Evolutionary conservation across 108 stramenopile species (phyloP).

Genomic region (Pelagomonas calceolata): DNA sequence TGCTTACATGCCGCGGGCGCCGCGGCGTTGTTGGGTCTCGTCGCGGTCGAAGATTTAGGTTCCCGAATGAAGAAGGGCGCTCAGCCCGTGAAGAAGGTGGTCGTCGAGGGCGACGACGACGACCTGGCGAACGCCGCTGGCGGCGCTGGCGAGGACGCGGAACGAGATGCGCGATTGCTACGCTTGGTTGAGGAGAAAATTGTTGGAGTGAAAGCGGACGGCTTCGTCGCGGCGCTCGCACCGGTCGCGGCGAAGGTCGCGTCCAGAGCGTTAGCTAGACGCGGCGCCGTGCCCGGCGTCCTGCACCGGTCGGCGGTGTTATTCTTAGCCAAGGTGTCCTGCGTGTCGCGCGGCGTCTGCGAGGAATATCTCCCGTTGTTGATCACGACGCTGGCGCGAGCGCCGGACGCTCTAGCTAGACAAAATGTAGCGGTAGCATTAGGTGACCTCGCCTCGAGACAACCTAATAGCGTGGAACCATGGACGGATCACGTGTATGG

Average conservation of each 20-base stretch:
- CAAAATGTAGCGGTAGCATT: constrained; percentile 87
- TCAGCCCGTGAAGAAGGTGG: constrained; percentile 34
- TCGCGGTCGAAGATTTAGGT: background rate
- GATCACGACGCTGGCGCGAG: constrained; percentile 73
- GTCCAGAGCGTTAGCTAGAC: constrained; percentile 33
- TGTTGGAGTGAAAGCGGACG: constrained; percentile 41
- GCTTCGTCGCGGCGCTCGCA: constrained; percentile 65
- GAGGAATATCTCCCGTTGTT: constrained; percentile 79
- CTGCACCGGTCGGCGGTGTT: constrained; percentile 70
- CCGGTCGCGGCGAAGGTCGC: constrained; percentile 72
- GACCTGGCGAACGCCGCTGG: constrained; percentile 64
- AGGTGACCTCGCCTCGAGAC: constrained; percentile 91
- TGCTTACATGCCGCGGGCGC: background rate
- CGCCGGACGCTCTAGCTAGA: constrained; percentile 67
- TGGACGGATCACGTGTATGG: constrained; percentile 85
- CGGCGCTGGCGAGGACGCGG: constrained; percentile 68
- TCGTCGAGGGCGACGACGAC: constrained; percentile 35
- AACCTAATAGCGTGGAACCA: constrained; percentile 94
- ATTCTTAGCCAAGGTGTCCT: constrained; percentile 82
- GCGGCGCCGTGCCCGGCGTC: constrained; percentile 29
- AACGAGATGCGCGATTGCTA: constrained; percentile 59
- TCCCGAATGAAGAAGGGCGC: constrained; percentile 1
- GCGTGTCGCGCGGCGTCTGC: constrained; percentile 75
- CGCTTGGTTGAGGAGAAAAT: constrained; percentile 84
- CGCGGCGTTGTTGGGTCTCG: background rate